Evolutionary conservation across 352 stramenopile genomes (phyloP).

Genomic region (Globisporangium irregulare): DNA sequence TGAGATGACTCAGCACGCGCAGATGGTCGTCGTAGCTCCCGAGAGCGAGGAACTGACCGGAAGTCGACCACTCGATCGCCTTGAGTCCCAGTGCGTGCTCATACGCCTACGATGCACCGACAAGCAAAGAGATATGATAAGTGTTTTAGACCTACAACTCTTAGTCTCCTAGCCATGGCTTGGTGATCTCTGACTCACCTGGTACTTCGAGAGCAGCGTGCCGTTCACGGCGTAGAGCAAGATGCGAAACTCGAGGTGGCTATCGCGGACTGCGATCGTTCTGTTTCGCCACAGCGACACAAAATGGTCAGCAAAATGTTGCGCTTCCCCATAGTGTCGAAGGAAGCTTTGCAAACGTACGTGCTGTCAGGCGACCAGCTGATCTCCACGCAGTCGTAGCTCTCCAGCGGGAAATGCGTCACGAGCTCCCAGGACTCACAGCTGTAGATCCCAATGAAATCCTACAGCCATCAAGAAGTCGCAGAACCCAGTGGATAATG

Average conservation of each 20-base stretch:
- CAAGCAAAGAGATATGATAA: not conserved
- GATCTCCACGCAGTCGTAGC: constrained; percentile 79
- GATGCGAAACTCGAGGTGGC: constrained; percentile 68
- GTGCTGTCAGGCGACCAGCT: constrained; percentile 64
- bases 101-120: constrained; percentile 48
- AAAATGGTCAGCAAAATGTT: not conserved
- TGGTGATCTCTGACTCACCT: constrained; percentile 30
- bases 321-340: not conserved
- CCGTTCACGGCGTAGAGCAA: constrained; percentile 71
- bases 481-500: not conserved
- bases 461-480: constrained; percentile 21
- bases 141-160: not conserved
- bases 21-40: constrained; percentile 80
- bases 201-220: constrained; percentile 59
- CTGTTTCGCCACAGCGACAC: constrained; percentile 16
- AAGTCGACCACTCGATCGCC: constrained; percentile 70
- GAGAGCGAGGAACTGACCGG: constrained; percentile 73
- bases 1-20: constrained; percentile 70
- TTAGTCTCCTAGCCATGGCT: too few species aligned
- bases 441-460: constrained; percentile 76
- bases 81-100: constrained; percentile 75
- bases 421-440: constrained; percentile 73
- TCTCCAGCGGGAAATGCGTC: constrained; percentile 66
- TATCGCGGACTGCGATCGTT: constrained; percentile 70
- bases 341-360: constrained; percentile 27